A percentile compares a stretch with the other conserved stretches of the same genome.
Conservation (phyloP, 2,329 filamentous ascomycete species). For the Cladosporium sp. region DNA sequence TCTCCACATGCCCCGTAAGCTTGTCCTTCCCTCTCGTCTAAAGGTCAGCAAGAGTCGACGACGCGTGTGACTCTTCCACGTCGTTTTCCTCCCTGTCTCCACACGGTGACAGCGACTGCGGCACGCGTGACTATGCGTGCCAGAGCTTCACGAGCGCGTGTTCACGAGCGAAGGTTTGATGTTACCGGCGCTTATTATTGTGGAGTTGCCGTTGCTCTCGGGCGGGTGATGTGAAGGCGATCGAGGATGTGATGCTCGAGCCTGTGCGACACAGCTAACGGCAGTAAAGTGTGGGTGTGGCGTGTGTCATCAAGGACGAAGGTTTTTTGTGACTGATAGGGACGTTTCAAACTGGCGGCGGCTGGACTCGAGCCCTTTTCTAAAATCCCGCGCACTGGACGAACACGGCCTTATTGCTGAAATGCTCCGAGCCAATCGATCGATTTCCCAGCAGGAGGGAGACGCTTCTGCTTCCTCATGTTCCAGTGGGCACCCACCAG, state of each 20-base stretch:
- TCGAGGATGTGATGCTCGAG: slow-evolving; percentile 13
- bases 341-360: slow-evolving; percentile 1
- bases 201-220: slow-evolving; percentile 18
- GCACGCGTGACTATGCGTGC: slow-evolving; percentile 14
- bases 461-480: slow-evolving; percentile 5
- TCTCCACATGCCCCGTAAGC: slow-evolving; percentile 28
- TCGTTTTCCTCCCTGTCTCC: slow-evolving; percentile 3
- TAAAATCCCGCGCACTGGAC: slow-evolving; percentile 1
- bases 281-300: slow-evolving; percentile 27
- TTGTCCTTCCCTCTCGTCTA: slow-evolving; percentile 6
- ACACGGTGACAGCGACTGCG: slow-evolving; percentile 18
- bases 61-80: slow-evolving; percentile 10
- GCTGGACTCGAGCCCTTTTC: background rate
- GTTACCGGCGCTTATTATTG: slow-evolving; percentile 23
- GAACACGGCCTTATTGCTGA: slow-evolving; percentile 7
- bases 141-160: slow-evolving; percentile 17
- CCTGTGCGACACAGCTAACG: slow-evolving; percentile 20
- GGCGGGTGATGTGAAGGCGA: slow-evolving; percentile 8
- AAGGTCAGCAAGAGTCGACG: slow-evolving; percentile 9
- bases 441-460: background rate
- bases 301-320: slow-evolving; percentile 31
- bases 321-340: slow-evolving; percentile 4
- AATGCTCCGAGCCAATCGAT: slow-evolving; percentile 4
- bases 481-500: slow-evolving; percentile 13
- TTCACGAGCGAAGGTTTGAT: slow-evolving; percentile 26